Conservation (phyloP, 768 basidiomycete species). For the Russula compacta region DNA sequence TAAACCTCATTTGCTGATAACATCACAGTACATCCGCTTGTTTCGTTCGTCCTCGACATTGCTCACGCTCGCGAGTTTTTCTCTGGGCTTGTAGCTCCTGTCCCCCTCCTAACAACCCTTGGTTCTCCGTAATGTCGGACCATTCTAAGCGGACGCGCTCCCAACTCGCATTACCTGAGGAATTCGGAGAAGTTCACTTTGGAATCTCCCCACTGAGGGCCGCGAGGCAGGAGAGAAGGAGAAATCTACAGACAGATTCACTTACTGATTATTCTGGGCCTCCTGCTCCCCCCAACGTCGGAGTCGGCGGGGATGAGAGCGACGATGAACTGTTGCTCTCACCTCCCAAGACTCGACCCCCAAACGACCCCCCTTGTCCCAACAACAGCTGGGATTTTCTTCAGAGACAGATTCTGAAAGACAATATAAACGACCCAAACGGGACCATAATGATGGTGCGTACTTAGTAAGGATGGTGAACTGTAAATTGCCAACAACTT, state of each 20-base stretch:
- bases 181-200: slow-evolving; percentile 3
- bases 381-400: neutral
- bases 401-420: neutral
- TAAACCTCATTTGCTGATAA: neutral
- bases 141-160: slow-evolving; percentile 19
- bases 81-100: neutral
- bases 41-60: neutral
- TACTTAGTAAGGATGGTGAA: neutral
- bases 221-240: slow-evolving; percentile 11
- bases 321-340: slow-evolving; percentile 5
- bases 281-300: neutral
- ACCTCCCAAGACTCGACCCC: slow-evolving; percentile 2
- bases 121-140: slow-evolving; percentile 2
- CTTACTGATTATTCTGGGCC: neutral
- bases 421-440: slow-evolving; percentile 6
- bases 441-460: slow-evolving; percentile 2
- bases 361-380: slow-evolving; percentile 3
- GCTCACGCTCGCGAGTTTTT: neutral
- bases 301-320: neutral
- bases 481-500: neutral
- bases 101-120: neutral
- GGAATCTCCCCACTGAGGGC: slow-evolving; percentile 16
- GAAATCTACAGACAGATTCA: neutral
- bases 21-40: too few species aligned
- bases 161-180: slow-evolving; percentile 11